Conservation (phyloP, 2,329 filamentous ascomycete genomes). For the Septoria linicola region DNA sequence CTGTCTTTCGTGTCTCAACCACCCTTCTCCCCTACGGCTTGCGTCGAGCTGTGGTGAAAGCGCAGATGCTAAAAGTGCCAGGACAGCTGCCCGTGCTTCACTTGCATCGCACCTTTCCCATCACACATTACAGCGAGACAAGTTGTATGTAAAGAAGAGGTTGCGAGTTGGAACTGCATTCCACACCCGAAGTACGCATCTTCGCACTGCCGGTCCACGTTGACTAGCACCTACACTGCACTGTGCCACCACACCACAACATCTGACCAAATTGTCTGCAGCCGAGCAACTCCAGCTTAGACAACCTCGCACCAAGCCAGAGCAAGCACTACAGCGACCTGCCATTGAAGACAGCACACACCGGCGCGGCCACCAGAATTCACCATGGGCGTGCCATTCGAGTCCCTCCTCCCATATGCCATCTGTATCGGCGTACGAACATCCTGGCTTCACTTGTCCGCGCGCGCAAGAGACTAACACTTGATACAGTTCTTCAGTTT, state of each 20-base stretch:
- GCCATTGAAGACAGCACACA: slow-evolving; percentile 4
- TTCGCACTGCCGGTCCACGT: no score
- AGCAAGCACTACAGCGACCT: neutral
- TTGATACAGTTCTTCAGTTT: slow-evolving; percentile 58
- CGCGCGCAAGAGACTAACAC: slow-evolving; percentile 15
- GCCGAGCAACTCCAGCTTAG: slow-evolving; percentile 13
- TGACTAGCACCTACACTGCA: no score
- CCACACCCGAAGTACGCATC: neutral
- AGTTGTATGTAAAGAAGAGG: no score
- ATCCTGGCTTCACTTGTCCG: neutral
- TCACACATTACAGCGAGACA: no score
- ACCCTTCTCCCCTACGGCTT: slow-evolving; percentile 9
- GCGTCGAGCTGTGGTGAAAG: slow-evolving; percentile 1
- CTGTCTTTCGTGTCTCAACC: slow-evolving; percentile 10
- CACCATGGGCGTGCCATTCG: slow-evolving; percentile 64
- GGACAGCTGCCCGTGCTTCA: no score
- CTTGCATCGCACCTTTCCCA: no score
- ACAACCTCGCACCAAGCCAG: neutral
- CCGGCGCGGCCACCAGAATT: slow-evolving; percentile 6
- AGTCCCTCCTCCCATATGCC: slow-evolving; percentile 63
- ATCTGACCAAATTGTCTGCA: no score
- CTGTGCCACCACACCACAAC: neutral
- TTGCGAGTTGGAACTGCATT: neutral
- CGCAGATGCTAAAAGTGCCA: no score
- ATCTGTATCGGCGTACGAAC: slow-evolving; percentile 58